Conservation (phyloP, 257 asterid species). For the Capsicum pubescens region DNA sequence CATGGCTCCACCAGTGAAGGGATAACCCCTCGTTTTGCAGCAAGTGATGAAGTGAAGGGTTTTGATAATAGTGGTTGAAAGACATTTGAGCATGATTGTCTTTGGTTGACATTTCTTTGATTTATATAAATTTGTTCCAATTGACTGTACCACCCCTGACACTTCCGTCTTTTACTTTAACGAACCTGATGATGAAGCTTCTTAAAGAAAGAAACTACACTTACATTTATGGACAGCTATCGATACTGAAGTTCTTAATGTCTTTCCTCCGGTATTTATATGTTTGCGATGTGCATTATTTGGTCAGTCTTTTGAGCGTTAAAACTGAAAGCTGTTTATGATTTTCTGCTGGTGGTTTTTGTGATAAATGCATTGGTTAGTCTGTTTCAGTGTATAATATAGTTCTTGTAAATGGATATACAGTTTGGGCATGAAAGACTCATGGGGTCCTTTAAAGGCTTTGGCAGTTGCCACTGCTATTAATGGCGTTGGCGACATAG, state of each 20-base stretch:
- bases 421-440: constrained; percentile 98
- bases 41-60: background rate
- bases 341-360: background rate
- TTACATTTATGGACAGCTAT: background rate
- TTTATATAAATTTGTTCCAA: constrained; percentile 3
- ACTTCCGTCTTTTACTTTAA: background rate
- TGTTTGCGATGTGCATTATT: background rate
- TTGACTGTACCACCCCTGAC: background rate
- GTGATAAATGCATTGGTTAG: background rate
- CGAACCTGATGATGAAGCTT: background rate
- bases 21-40: background rate
- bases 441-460: constrained; percentile 98
- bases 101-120: background rate
- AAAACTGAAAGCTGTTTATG: background rate
- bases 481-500: constrained; percentile 88
- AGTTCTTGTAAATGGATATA: constrained; percentile 21
- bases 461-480: constrained; percentile 80
- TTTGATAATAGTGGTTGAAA: background rate
- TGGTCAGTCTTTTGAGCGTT: constrained; percentile 1
- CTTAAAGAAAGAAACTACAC: background rate
- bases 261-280: background rate
- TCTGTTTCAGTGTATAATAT: background rate
- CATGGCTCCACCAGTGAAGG: background rate
- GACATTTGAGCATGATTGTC: background rate
- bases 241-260: background rate